Conservation (phyloP, 208 protist species). For the Leishmania turanica region DNA sequence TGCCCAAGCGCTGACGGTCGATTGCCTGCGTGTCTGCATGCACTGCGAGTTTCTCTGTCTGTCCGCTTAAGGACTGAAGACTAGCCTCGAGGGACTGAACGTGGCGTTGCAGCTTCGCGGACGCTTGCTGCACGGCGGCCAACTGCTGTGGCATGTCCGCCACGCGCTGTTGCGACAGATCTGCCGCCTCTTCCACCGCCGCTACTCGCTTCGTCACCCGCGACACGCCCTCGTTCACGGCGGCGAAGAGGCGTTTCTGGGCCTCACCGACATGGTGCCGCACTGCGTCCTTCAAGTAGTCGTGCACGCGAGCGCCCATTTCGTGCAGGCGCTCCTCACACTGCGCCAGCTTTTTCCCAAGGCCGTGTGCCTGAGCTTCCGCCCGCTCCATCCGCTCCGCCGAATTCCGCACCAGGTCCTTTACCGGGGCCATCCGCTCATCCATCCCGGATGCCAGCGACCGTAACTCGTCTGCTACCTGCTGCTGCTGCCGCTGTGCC, state of each 20-base stretch:
- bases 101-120: conserved; percentile 4
- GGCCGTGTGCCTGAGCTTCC: conserved; percentile 19
- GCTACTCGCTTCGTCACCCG: conserved; percentile 17
- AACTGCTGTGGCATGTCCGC: conserved; percentile 18
- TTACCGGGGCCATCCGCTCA: conserved; percentile 19
- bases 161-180: conserved; percentile 5
- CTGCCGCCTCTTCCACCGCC: conserved; percentile 10
- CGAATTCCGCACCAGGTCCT: conserved; percentile 21
- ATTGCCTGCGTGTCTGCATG: conserved; percentile 14
- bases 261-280: conserved; percentile 25
- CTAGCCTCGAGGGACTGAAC: conserved; percentile 16
- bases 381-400: conserved; percentile 26
- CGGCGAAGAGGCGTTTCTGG: conserved; percentile 21
- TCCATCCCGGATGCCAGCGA: conserved; percentile 8
- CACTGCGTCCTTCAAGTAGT: conserved; percentile 29
- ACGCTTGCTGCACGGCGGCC: conserved; percentile 3
- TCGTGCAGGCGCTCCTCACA: conserved; percentile 32
- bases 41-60: conserved; percentile 14
- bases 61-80: conserved; percentile 14
- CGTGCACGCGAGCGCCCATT: conserved; percentile 25
- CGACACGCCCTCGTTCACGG: conserved; percentile 18
- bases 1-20: conserved; percentile 18
- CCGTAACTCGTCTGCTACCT: conserved; percentile 20
- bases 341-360: conserved; percentile 18
- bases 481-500: conserved; percentile 46